Evolutionary conservation across 2,329 filamentous ascomycete species (phyloP).

Genomic region (Phoma herbarum): DNA sequence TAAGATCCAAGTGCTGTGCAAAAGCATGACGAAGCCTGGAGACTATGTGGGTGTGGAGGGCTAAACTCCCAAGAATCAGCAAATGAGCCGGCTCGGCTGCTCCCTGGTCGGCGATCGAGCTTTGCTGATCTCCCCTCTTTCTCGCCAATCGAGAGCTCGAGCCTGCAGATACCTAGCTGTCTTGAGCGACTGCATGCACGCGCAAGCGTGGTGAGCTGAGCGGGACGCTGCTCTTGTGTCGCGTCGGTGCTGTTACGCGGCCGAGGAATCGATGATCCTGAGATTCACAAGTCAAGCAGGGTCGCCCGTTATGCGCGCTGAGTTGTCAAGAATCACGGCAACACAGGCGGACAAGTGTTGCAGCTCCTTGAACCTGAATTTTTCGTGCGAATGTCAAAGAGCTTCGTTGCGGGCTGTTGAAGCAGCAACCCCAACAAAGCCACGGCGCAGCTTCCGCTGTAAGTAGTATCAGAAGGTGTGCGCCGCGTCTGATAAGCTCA

Average conservation of each 20-base stretch:
- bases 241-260: constrained; percentile 6
- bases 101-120: constrained; percentile 25
- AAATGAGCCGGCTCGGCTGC: constrained; percentile 16
- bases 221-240: constrained; percentile 10
- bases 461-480: neutral
- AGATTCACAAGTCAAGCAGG: neutral
- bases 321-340: constrained; percentile 1
- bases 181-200: constrained; percentile 16
- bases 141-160: constrained; percentile 37
- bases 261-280: constrained; percentile 1
- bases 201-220: constrained; percentile 30
- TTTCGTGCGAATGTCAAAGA: neutral
- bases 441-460: constrained; percentile 8
- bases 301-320: neutral
- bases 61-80: constrained; percentile 4
- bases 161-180: constrained; percentile 4
- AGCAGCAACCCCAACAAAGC: constrained; percentile 8
- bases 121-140: constrained; percentile 19
- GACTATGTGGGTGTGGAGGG: constrained; percentile 18
- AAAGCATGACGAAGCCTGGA: neutral
- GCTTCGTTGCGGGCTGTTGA: neutral
- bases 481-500: neutral
- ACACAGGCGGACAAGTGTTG: neutral
- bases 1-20: neutral
- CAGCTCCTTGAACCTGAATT: neutral